A percentile compares a stretch with the other conserved stretches of the same genome.
phyloP scores from a whole-genome alignment of 2,329 filamentous ascomycete species.

The Pestalotiopsis sp. region DNA sequence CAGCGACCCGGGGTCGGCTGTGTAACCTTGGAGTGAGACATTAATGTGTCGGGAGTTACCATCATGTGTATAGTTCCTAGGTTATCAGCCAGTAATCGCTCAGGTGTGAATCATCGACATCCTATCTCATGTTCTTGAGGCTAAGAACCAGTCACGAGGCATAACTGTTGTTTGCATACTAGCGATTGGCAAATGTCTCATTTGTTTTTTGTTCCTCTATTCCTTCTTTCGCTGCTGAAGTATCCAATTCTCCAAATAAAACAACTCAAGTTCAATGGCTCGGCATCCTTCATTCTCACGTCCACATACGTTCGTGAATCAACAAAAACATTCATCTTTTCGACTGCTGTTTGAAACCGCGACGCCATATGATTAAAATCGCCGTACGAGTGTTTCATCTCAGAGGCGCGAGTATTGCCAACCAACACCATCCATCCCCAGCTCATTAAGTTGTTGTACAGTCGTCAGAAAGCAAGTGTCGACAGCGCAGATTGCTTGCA shows the following conservation, averaged over 20 bases:
- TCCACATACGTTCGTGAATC: background rate
- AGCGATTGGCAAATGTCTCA: background rate
- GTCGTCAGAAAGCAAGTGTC: constrained; percentile 2
- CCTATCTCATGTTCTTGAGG: too few species aligned
- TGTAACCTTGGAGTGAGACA: too few species aligned
- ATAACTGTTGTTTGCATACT: too few species aligned
- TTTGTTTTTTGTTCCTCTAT: background rate
- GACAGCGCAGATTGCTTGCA: background rate
- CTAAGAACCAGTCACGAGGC: too few species aligned
- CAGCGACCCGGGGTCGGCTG: too few species aligned
- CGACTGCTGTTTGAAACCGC: background rate
- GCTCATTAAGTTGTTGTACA: constrained; percentile 10
- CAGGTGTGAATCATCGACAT: too few species aligned
- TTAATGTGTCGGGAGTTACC: too few species aligned
- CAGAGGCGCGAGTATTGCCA: background rate
- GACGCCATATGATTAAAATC: constrained; percentile 2
- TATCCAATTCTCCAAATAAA: background rate
- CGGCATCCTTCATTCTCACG: background rate
- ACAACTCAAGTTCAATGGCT: background rate
- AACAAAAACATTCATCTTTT: background rate
- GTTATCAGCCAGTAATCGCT: too few species aligned
- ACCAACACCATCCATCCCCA: background rate
- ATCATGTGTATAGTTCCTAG: too few species aligned
- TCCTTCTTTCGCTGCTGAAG: background rate
- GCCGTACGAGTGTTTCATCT: background rate